These are phyloP conservation scores for Pleurotus tuoliensis DNA, from an alignment of 768 basidiomycete genomes.

Conservation along the genomic window DNA sequence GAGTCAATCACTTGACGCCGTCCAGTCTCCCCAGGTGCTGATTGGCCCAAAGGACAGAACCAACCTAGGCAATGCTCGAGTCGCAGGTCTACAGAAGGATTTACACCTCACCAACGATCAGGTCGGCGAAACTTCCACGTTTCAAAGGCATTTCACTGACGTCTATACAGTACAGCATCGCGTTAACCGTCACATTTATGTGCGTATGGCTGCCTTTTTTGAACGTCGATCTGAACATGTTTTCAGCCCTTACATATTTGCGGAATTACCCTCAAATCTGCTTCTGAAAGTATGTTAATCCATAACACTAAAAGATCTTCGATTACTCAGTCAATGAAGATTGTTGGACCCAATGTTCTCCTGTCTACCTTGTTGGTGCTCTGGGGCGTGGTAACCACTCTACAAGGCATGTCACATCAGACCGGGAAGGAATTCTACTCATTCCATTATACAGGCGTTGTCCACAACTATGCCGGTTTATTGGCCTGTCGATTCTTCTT, in stretches of 20 bases:
- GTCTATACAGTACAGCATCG: conserved; percentile 29
- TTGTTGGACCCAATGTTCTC: conserved; percentile 37
- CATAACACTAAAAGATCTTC: neutral
- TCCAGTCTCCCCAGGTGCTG: neutral
- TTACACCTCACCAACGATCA: conserved; percentile 14
- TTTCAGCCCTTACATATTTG: conserved; percentile 23
- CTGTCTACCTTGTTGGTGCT: conserved; percentile 36
- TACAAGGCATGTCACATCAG: conserved; percentile 30
- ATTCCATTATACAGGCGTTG: conserved; percentile 22
- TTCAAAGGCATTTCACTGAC: conserved; percentile 9
- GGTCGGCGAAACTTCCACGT: neutral
- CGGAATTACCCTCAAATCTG: conserved; percentile 36
- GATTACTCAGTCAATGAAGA: conserved; percentile 12
- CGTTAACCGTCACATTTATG: conserved; percentile 25
- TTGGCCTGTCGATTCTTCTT: conserved; percentile 45
- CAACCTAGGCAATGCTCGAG: conserved; percentile 31
- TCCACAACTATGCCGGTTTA: conserved; percentile 36
- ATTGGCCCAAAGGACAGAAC: conserved; percentile 13
- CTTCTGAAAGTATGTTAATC: conserved; percentile 28
- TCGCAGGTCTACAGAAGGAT: conserved; percentile 35
- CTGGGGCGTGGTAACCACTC: conserved; percentile 40
- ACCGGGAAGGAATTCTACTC: neutral
- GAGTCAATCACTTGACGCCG: neutral
- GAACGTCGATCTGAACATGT: neutral
- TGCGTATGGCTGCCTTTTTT: neutral